These are phyloP conservation scores for Annulohypoxylon stygium DNA, from an alignment of 495 filamentous ascomycete genomes.

Conservation along the genomic window DNA sequence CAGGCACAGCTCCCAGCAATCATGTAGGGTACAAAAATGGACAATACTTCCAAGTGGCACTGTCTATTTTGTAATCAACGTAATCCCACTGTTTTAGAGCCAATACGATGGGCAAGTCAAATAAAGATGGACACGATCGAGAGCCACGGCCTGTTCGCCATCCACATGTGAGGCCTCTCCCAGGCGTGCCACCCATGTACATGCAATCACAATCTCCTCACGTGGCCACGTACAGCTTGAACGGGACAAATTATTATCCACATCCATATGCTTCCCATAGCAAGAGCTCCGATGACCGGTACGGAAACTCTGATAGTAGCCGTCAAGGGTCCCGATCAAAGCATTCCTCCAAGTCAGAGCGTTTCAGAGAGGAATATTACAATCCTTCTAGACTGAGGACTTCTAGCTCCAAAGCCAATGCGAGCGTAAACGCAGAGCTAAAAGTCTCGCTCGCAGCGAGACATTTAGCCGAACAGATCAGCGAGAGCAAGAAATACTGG, in stretches of 20 bases:
- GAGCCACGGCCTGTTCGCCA: background rate
- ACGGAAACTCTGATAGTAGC: background rate
- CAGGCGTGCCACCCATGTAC: background rate
- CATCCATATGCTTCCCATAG: conserved; percentile 31
- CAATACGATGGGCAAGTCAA: background rate
- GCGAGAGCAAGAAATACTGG: conserved; percentile 48
- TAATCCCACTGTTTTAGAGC: background rate
- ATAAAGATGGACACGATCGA: background rate
- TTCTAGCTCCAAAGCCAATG: conserved; percentile 24
- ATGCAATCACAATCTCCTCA: conserved; percentile 4
- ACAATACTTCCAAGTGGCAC: background rate
- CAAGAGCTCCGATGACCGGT: conserved; percentile 4
- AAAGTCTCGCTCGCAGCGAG: conserved; percentile 46
- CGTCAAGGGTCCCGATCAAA: background rate
- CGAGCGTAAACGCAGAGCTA: conserved; percentile 36
- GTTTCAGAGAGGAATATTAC: background rate
- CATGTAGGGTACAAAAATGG: conserved; percentile 18
- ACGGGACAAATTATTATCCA: conserved; percentile 24
- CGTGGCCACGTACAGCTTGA: conserved; percentile 14
- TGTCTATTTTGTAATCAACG: background rate
- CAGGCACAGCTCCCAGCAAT: conserved; percentile 5
- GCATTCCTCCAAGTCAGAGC: background rate
- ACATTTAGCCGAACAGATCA: conserved; percentile 47
- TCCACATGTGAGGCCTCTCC: conserved; percentile 8
- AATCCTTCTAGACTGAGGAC: conserved; percentile 42